A percentile compares a stretch with the other conserved stretches of the same genome.
These are phyloP conservation scores for Plenodomus tracheiphilus DNA, from an alignment of 2,329 filamentous ascomycete species.

Conservation along the genomic window DNA sequence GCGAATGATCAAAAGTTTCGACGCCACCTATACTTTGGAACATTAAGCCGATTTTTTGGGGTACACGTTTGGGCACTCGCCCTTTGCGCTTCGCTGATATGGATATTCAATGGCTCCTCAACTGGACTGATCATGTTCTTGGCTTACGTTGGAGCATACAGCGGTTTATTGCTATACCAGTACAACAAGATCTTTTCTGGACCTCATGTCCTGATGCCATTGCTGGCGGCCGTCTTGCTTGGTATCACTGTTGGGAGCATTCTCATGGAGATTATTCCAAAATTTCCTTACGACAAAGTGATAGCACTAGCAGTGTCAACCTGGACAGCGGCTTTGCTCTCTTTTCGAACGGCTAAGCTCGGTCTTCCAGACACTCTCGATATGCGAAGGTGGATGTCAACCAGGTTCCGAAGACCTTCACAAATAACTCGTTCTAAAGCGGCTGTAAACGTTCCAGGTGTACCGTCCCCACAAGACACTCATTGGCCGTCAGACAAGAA, in stretches of 20 bases:
- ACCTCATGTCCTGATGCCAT: constrained; percentile 52
- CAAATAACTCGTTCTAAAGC: constrained; percentile 18
- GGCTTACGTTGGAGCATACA: constrained; percentile 54
- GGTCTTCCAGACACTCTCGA: constrained; percentile 47
- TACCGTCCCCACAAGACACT: constrained; percentile 21
- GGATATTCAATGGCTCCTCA: constrained; percentile 52
- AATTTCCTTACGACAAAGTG: constrained; percentile 52
- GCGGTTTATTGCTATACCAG: constrained; percentile 57
- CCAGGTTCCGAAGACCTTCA: constrained; percentile 11
- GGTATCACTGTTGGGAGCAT: constrained; percentile 54
- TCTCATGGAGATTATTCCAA: constrained; percentile 45
- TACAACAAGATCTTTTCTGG: constrained; percentile 56
- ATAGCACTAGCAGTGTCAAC: constrained; percentile 55
- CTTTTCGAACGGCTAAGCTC: constrained; percentile 54
- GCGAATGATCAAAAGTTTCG: constrained; percentile 52
- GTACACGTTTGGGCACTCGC: constrained; percentile 58
- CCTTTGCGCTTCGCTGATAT: constrained; percentile 55
- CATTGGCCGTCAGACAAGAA: constrained; percentile 26
- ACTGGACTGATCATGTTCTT: constrained; percentile 55
- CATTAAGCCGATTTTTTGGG: constrained; percentile 54
- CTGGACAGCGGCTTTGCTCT: constrained; percentile 57
- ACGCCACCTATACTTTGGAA: constrained; percentile 56
- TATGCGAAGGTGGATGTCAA: constrained; percentile 33
- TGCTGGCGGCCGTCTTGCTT: constrained; percentile 51
- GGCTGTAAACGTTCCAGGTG: constrained; percentile 29